These are phyloP conservation scores for Thymus mandschuricus DNA, from an alignment of 257 asterid genomes.

Conservation along the genomic window DNA sequence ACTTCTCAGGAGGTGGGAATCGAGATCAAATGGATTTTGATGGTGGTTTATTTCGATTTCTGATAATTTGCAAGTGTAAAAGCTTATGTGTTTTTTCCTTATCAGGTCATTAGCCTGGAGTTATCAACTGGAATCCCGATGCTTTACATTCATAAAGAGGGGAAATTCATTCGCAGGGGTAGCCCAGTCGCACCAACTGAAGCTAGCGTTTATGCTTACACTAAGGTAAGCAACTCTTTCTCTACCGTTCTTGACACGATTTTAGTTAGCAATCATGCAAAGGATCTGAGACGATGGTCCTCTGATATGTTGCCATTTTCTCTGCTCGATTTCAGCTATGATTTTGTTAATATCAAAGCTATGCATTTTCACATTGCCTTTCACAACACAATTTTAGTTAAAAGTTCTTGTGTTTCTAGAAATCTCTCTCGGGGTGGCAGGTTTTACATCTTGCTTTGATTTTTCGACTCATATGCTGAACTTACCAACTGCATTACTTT, in stretches of 20 bases:
- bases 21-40: conserved; percentile 4
- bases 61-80: not conserved
- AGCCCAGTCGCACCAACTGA: conserved; percentile 92
- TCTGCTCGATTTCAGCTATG: not conserved
- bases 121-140: conserved; percentile 94
- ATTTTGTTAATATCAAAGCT: not conserved
- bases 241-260: not conserved
- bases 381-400: not conserved
- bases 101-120: conserved; percentile 95
- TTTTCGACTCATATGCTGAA: not conserved
- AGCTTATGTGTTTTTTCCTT: conserved; percentile 19
- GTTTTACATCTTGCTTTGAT: not conserved
- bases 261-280: not conserved
- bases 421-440: not conserved
- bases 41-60: conserved; percentile 5
- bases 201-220: conserved; percentile 93
- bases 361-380: conserved; percentile 3
- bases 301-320: not conserved
- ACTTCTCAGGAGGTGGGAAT: conserved; percentile 86
- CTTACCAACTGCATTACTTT: conserved; percentile 19
- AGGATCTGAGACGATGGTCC: not conserved
- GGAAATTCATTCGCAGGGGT: conserved; percentile 85
- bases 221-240: conserved; percentile 61
- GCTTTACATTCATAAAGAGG: conserved; percentile 95
- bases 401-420: not conserved